Conservation (phyloP, 306 rosid genomes). For the Castanopsis chinensis region DNA sequence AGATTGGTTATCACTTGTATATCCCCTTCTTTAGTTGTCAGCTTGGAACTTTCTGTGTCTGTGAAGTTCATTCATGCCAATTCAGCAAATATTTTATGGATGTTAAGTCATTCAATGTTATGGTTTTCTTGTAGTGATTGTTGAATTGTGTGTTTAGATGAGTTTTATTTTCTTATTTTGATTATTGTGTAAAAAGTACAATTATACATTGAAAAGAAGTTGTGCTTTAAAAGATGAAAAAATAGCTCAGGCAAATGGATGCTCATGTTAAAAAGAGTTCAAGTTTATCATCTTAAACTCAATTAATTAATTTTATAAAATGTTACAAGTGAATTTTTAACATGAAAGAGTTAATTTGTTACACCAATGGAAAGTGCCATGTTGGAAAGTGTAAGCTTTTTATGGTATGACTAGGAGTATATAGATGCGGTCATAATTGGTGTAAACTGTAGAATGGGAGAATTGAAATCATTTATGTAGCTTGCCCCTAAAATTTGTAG, state of each 20-base stretch:
- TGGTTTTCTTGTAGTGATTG: background rate
- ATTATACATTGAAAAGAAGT: too few species aligned
- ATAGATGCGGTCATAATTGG: background rate
- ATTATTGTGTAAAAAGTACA: too few species aligned
- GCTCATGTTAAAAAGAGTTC: too few species aligned
- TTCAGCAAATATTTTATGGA: background rate
- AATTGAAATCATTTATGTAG: background rate
- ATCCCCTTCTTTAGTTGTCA: background rate
- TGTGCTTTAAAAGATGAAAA: too few species aligned
- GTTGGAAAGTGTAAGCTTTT: background rate
- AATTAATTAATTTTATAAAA: background rate
- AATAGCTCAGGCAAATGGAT: too few species aligned
- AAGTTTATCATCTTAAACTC: background rate
- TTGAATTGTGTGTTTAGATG: background rate
- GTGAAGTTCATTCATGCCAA: background rate
- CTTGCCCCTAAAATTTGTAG: background rate
- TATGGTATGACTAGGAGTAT: background rate
- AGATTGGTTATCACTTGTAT: background rate
- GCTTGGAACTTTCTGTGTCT: background rate
- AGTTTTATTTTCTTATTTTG: too few species aligned
- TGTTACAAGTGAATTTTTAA: background rate
- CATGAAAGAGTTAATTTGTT: conserved; percentile 1
- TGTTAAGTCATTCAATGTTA: background rate
- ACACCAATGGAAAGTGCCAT: background rate
- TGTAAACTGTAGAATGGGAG: too few species aligned